Evolutionary conservation across 2,329 filamentous ascomycete genomes (phyloP).

Genomic region (Stagonosporopsis chrysanthemi): DNA sequence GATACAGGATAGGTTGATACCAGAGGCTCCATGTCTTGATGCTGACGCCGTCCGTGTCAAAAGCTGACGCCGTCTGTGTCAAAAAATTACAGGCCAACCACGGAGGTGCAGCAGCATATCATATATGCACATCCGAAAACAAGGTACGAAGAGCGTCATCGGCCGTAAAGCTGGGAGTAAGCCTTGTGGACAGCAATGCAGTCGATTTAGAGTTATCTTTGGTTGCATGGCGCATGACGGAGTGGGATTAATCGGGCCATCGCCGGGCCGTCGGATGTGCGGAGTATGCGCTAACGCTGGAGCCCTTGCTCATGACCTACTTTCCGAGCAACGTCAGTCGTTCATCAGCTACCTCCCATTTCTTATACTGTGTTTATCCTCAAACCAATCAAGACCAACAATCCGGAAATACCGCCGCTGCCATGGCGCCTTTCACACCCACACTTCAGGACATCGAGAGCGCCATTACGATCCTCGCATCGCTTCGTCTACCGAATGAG

Average conservation of each 20-base stretch:
- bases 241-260: conserved; percentile 14
- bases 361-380: neutral
- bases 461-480: conserved; percentile 13
- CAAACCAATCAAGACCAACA: neutral
- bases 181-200: conserved; percentile 9
- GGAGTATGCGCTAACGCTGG: conserved; percentile 9
- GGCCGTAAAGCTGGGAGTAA: neutral
- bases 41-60: neutral
- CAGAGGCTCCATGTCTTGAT: neutral
- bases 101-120: too few relatives aligned
- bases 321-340: conserved; percentile 8
- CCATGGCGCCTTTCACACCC: conserved; percentile 6
- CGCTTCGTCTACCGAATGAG: conserved; percentile 23
- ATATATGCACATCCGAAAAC: neutral
- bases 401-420: neutral
- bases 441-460: conserved; percentile 4
- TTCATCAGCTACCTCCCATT: neutral
- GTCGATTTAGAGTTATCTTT: conserved; percentile 18
- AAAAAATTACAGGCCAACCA: too few relatives aligned
- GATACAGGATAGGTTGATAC: neutral
- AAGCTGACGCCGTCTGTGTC: neutral
- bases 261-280: conserved; percentile 21
- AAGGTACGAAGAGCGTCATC: neutral
- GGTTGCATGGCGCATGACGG: conserved; percentile 11
- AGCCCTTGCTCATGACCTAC: neutral